Evolutionary conservation across 1,284 basidiomycete genomes (phyloP).

Genomic region (Afroboletus lepidellus): DNA sequence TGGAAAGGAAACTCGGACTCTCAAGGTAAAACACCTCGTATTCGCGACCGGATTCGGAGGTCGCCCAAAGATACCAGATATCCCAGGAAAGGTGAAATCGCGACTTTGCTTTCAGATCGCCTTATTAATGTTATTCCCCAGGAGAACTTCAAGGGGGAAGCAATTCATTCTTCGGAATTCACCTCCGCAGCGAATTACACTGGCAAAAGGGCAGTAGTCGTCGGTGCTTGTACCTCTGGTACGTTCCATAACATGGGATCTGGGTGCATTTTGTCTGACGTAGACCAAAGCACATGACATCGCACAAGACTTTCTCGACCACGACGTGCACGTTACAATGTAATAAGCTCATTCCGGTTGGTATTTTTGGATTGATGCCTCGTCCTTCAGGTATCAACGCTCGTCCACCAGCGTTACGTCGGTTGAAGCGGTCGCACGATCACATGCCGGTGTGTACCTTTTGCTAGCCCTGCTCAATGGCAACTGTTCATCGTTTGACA

Average conservation of each 20-base stretch:
- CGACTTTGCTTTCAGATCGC: neutral
- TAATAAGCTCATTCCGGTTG: too few species aligned
- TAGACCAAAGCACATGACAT: conserved; percentile 21
- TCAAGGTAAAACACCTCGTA: conserved; percentile 40
- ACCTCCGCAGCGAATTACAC: conserved; percentile 36
- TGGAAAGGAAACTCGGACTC: conserved; percentile 26
- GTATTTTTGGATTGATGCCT: too few species aligned
- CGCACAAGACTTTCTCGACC: conserved; percentile 27
- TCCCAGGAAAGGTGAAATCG: conserved; percentile 24
- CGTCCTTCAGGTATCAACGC: conserved; percentile 27
- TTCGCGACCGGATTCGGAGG: conserved; percentile 43
- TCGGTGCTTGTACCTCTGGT: conserved; percentile 45
- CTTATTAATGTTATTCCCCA: neutral
- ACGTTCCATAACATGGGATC: neutral
- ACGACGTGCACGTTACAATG: conserved; percentile 29
- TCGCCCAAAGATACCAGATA: conserved; percentile 34
- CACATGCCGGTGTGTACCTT: conserved; percentile 18
- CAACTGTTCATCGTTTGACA: neutral
- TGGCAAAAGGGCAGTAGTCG: conserved; percentile 43
- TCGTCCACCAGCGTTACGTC: conserved; percentile 32
- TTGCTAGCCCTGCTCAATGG: too few species aligned
- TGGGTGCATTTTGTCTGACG: conserved; percentile 3
- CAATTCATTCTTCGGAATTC: conserved; percentile 41
- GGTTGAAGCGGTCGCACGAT: conserved; percentile 5
- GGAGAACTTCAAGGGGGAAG: conserved; percentile 26